Evolutionary conservation across 2,329 filamentous ascomycete genomes (phyloP).

Genomic region (Xylaria multiplex): DNA sequence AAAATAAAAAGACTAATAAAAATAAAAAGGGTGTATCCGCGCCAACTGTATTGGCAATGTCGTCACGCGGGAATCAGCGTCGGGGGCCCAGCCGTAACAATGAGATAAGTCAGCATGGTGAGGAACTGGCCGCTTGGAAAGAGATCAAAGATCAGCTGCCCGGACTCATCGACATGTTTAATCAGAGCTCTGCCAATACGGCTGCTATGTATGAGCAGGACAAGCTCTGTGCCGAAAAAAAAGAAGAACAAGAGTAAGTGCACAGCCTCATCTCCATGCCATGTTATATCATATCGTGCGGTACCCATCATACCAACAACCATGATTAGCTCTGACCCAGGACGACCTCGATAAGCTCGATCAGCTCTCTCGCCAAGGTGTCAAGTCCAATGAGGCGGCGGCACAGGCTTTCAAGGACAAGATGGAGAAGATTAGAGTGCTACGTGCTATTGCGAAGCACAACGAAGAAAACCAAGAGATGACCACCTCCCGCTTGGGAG

Average conservation of each 20-base stretch:
- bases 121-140: conserved; percentile 56
- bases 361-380: conserved; percentile 47
- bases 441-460: conserved; percentile 50
- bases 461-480: conserved; percentile 52
- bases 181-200: conserved; percentile 54
- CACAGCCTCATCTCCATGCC: not conserved
- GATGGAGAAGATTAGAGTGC: conserved; percentile 53
- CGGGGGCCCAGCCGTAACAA: conserved; percentile 52
- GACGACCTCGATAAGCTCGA: conserved; percentile 52
- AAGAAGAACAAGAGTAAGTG: conserved; percentile 49
- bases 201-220: conserved; percentile 54
- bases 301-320: conserved; percentile 43
- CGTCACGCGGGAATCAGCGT: conserved; percentile 48
- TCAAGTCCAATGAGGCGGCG: conserved; percentile 47
- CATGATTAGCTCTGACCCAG: conserved; percentile 43
- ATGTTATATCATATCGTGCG: conserved; percentile 5
- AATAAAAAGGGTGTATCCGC: conserved; percentile 10
- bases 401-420: conserved; percentile 36
- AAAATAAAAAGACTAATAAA: conserved; percentile 36
- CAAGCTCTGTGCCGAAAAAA: conserved; percentile 52
- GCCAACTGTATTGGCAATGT: conserved; percentile 38
- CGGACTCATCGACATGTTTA: conserved; percentile 51
- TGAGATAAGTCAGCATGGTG: conserved; percentile 53
- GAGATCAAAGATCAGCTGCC: conserved; percentile 53
- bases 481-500: conserved; percentile 43